Percentiles rank a stretch among this genome's conserved stretches.
phyloP scores from a whole-genome alignment of 257 asterid species.

The Solanum virginianum region DNA sequence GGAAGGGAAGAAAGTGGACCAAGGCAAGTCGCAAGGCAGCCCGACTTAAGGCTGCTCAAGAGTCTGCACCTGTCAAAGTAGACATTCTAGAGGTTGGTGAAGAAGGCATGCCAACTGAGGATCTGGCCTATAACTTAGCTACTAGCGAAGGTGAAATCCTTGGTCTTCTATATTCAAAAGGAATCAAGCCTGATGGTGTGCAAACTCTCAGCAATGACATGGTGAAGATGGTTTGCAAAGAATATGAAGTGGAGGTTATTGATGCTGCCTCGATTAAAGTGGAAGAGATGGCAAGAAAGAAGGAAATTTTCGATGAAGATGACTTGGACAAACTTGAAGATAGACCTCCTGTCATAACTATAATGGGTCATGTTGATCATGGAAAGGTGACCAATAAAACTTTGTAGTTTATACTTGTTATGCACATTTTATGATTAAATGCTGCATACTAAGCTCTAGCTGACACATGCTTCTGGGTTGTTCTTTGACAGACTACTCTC shows the following conservation, averaged over 20 bases:
- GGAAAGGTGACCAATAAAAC: slow-evolving; percentile 60
- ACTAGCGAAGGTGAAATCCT: slow-evolving; percentile 91
- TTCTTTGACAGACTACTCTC: slow-evolving; percentile 68
- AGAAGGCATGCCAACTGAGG: slow-evolving; percentile 88
- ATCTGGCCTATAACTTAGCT: slow-evolving; percentile 80
- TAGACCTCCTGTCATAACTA: slow-evolving; percentile 91
- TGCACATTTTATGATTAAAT: background rate
- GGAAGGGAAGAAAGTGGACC: slow-evolving; percentile 96
- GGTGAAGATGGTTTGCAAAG: slow-evolving; percentile 95
- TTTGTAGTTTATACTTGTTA: background rate
- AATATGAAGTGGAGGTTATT: slow-evolving; percentile 81
- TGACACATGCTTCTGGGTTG: slow-evolving; percentile 9
- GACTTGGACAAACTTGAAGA: slow-evolving; percentile 77
- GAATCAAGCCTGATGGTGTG: slow-evolving; percentile 92
- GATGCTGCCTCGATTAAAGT: slow-evolving; percentile 58
- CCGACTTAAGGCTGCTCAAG: slow-evolving; percentile 78
- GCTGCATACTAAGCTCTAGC: slow-evolving; percentile 4
- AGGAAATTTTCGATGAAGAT: slow-evolving; percentile 67
- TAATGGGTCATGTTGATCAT: slow-evolving; percentile 99
- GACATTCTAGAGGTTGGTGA: slow-evolving; percentile 90
- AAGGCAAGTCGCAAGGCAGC: slow-evolving; percentile 99
- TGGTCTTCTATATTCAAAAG: slow-evolving; percentile 63
- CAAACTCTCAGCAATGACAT: slow-evolving; percentile 87
- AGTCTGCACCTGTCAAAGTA: slow-evolving; percentile 83
- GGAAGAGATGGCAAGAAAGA: slow-evolving; percentile 96